Base-by-base conservation (phyloP, 306 rosid species). In the Malus asiatica region DNA sequence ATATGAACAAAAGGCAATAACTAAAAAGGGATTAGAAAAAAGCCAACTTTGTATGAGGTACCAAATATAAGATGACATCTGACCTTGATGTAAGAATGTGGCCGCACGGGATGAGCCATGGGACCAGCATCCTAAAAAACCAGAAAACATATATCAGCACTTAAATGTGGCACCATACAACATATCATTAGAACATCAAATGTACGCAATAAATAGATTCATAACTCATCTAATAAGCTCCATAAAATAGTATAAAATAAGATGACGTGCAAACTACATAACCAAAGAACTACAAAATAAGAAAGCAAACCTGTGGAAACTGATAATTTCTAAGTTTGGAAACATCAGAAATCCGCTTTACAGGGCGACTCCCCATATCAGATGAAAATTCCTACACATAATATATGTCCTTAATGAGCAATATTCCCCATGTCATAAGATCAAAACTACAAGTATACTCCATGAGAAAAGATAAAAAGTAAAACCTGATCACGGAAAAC, bases 41-140 rank as follows among this genome's bases (percentile, higher is more conserved):
- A 20, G 53, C 4, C 52, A 66, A 72, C 52, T 68, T 35, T 55
- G 29, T 74, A 52, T 38, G 35, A 60, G 66, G 25, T 51, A 51
- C 33, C 40, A 57, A 44, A 71, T 57, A 60, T 59, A 19, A 75
- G 76, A 74, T 48, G 60, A 83, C 72, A 60, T 79, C 87, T 73
- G 82, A 96, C 99, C 99, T 96, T 96, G 76, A 96, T 96, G 79
- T 96, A 96, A 65, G 99, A 96, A 84, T 96, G 99, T 46, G 99
- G 99, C 57, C 98, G 89, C 74, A 96, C 97, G 8, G 99, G 99
- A 85, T 96, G 99, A 80, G 99, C 97, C 98, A 96, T 96, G 72
- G 99, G 99, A 69, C 99, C 98, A 30, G 97, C 90, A 84, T 96
- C 99, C 99, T 96, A 77, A 73, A 85, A 85, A 83, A 76, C 66